Conservation (phyloP, 1,284 basidiomycete genomes). For the Rhodotorula mucilaginosa region DNA sequence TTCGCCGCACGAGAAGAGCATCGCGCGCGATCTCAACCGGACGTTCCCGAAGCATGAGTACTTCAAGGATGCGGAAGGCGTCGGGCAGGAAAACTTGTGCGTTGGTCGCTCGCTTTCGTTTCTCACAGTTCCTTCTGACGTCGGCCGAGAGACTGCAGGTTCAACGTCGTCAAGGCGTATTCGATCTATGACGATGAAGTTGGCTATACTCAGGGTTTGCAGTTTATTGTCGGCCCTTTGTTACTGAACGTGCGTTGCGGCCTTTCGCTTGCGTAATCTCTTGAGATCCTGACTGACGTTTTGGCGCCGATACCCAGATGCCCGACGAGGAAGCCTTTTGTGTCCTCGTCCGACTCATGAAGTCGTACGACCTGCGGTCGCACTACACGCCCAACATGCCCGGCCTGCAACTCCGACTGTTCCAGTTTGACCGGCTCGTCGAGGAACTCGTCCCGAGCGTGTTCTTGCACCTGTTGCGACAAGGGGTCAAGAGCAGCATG, state of each 20-base stretch:
- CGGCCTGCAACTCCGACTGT: constrained; percentile 83
- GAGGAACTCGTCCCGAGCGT: constrained; percentile 89
- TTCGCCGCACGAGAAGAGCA: constrained; percentile 89
- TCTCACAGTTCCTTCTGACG: not conserved
- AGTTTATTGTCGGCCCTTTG: constrained; percentile 91
- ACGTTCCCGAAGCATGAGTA: constrained; percentile 98
- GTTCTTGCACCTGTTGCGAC: constrained; percentile 83
- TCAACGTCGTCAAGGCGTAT: constrained; percentile 97
- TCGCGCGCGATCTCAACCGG: constrained; percentile 83
- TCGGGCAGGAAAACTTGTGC: constrained; percentile 84
- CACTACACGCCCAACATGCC: constrained; percentile 99
- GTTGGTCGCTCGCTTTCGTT: not conserved
- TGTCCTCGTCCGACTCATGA: constrained; percentile 93
- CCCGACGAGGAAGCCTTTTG: constrained; percentile 98
- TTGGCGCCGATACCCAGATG: constrained; percentile 65
- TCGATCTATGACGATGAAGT: constrained; percentile 93
- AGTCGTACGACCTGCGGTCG: constrained; percentile 90
- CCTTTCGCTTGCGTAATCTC: not conserved
- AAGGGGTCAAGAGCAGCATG: constrained; percentile 90
- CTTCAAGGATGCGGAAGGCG: constrained; percentile 80
- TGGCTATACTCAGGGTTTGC: constrained; percentile 94
- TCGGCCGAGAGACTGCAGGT: constrained; percentile 47
- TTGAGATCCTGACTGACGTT: not conserved
- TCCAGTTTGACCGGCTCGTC: constrained; percentile 86
- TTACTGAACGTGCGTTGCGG: constrained; percentile 73